Evolutionary conservation across 2,329 filamentous ascomycete species (phyloP), one percentile per base, ranked within the genome.

Genomic region (Colletotrichum australisinense): DNA sequence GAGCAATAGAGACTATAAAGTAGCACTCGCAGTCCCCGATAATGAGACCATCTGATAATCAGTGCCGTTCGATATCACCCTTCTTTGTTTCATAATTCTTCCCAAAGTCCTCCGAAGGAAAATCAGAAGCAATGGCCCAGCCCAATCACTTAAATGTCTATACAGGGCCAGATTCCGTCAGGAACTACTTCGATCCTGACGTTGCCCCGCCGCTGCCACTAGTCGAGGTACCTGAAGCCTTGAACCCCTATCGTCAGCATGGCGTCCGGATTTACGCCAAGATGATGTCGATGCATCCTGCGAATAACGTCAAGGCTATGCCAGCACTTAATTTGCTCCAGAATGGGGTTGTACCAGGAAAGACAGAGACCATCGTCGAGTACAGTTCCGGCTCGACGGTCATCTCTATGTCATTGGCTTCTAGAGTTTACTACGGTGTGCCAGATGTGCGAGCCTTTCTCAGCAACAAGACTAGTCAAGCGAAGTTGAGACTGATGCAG

Each of bases 221-320:
- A 1, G 88, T 93, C 5, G 91, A 93, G 80, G 81, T 92, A 3
- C 90, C 90, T 0, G 83, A 84, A 19, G 81, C 80, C 12, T 82
- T 92, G 42, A 92, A 92, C 72, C 89, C 90, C 2, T 89, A 87
- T 74, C 83, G 86, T 24, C 75, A 85, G 30, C 86, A 92, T 86
- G 88, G 88, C 4, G 87, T 92, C 5, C 86, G 89, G 12, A 90
- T 92, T 65, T 92, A 91, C 75, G 90, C 90, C 49, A 92, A 92
- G 81, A 89, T 92, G 88, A 88, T 92, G 86, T 90, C 88, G 2
- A 88, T 88, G 83, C 88, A 90, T 76, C 90, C 91, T 1, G 88
- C 90, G 4, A 89, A 92, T 74, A 92, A 92, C 60, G 90, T 92
- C 75, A 92, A 92, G 78, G 86, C 88, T 2, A 86, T 93, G 80